Base-by-base conservation (phyloP, 345 rosid genomes). In the Ceriops decandra region DNA sequence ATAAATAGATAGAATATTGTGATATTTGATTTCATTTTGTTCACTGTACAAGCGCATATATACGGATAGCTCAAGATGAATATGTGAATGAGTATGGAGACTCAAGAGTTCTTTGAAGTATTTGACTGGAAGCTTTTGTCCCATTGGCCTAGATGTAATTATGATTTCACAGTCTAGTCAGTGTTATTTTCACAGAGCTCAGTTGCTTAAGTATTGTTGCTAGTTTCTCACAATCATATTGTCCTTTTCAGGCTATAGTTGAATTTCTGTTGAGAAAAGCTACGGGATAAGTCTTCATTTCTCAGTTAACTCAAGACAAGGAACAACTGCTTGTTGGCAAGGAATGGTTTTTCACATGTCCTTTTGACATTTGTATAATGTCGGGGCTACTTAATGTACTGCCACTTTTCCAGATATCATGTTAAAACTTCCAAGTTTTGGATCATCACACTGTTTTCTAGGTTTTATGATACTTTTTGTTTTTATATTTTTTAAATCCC, bases 371-470 rank as follows among this genome's bases (percentile, higher is more conserved):
- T 57, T 62, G 52, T 83, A 81, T 89, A 78, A 93, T 93, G 98
- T 93, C 97, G 74, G 92, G 95, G 70, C 82, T 90, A 82, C 90
- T 89, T 75, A 92, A 93, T 86, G 98, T 93, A 91, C 58, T 57
- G 69, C 33, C 71, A 27, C 61, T 52, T 31, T 64, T 70, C 76
- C 57, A 15, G 63, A 27, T 20, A 5, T 2, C 76, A 57, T 42
- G 9, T 28, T 74, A 6, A 9, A 63, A 64, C 66, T 81, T 72
- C 46, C 28, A 13, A 38, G 20, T 64, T 57, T 27, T 60, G 27
- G 30, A 28, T 21, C 21, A 27, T 70, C 30, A 42, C 47, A 10
- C 47, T 47, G 0, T 33, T 64, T 20, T 7, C 28, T 35, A 8
- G 17, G 1, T 54, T 32, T 54, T 67, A 13, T 16, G 49, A 21